These are phyloP conservation scores for Biscutella laevigata DNA, from an alignment of 441 rosid genomes.

Conservation along the genomic window DNA sequence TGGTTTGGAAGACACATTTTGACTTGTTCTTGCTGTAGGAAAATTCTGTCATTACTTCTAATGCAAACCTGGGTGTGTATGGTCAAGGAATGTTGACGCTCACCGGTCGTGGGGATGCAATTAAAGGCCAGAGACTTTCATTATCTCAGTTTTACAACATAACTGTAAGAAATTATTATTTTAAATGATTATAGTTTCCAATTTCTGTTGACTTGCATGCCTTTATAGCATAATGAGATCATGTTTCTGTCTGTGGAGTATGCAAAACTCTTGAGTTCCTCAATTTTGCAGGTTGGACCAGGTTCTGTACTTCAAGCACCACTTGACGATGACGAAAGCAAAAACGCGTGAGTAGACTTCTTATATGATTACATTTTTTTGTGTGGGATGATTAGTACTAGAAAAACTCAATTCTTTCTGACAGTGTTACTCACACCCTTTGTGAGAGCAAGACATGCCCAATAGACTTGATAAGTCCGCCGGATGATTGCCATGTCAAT, in stretches of 20 bases:
- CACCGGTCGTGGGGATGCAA: slow-evolving; percentile 86
- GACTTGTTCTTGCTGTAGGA: slow-evolving; percentile 47
- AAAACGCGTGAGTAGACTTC: slow-evolving; percentile 72
- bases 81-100: slow-evolving; percentile 88
- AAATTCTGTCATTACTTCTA: slow-evolving; percentile 75
- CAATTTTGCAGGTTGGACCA: slow-evolving; percentile 62
- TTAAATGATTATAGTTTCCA: slow-evolving; percentile 6
- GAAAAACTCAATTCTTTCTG: slow-evolving; percentile 13
- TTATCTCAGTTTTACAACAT: slow-evolving; percentile 90
- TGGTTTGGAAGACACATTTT: slow-evolving; percentile 14
- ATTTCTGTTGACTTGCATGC: slow-evolving; percentile 1
- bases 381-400: background rate
- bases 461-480: slow-evolving; percentile 81
- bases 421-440: slow-evolving; percentile 69
- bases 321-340: slow-evolving; percentile 57
- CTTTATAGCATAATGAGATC: slow-evolving; percentile 9
- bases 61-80: slow-evolving; percentile 77
- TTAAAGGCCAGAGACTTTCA: slow-evolving; percentile 89
- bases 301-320: slow-evolving; percentile 93
- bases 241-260: slow-evolving; percentile 10
- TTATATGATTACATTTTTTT: slow-evolving; percentile 14
- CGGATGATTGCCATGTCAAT: slow-evolving; percentile 98
- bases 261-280: slow-evolving; percentile 17
- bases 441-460: slow-evolving; percentile 85
- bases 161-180: slow-evolving; percentile 53